A percentile compares a stretch with the other conserved stretches of the same genome.
Evolutionary conservation across 768 basidiomycete genomes (phyloP).

Genomic region (Strobilomyces echinocephalus): DNA sequence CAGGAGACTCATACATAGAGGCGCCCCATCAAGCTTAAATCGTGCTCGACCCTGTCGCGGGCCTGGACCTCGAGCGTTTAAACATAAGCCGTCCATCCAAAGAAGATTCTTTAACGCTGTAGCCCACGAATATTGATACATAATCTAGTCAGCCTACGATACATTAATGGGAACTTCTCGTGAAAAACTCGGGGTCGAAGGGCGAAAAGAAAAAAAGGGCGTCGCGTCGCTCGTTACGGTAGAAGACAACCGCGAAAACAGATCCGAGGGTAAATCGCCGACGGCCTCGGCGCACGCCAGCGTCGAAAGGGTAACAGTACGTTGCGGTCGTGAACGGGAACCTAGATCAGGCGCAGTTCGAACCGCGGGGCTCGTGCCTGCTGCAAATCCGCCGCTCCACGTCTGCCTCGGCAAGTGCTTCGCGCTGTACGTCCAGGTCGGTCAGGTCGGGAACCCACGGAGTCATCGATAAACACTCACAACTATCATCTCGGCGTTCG

Average conservation of each 20-base stretch:
- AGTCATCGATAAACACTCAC: conserved; percentile 6
- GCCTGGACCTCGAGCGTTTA: no score
- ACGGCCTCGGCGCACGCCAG: conserved; percentile 4
- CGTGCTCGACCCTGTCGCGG: background rate
- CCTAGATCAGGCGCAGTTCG: background rate
- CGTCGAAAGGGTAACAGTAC: background rate
- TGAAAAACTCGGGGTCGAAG: background rate
- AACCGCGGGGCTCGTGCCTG: no score
- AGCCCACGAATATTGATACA: conserved; percentile 21
- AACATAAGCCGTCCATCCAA: background rate
- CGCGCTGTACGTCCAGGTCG: conserved; percentile 11
- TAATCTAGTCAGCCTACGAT: conserved; percentile 17
- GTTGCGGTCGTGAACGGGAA: background rate
- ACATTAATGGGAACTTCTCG: conserved; percentile 8
- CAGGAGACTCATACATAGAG: background rate
- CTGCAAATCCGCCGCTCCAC: conserved; percentile 14
- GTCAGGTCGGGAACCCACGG: background rate
- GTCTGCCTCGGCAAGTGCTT: conserved; percentile 7
- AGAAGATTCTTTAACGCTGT: background rate
- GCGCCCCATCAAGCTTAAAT: background rate
- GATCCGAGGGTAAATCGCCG: background rate
- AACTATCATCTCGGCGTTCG: conserved; percentile 6
- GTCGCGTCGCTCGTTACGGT: conserved; percentile 1
- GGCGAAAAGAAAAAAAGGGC: background rate
- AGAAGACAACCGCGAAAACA: background rate